These are phyloP conservation scores for Picocystis sp. DNA, from an alignment of 163 green algal genomes.

Conservation along the genomic window DNA sequence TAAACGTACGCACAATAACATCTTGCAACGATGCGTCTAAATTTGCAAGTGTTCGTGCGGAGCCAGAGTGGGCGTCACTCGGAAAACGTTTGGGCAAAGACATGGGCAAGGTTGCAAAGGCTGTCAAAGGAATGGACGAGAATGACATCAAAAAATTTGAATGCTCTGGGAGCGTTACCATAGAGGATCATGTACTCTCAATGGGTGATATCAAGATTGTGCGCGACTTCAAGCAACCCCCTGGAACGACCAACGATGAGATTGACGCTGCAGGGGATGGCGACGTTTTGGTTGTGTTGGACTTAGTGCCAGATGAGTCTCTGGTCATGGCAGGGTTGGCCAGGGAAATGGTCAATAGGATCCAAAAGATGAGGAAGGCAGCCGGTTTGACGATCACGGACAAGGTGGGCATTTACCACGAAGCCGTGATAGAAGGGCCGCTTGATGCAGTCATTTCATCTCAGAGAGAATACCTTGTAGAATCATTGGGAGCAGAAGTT, in stretches of 20 bases:
- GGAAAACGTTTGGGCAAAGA: constrained; percentile 69
- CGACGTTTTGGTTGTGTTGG: constrained; percentile 86
- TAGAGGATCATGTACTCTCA: constrained; percentile 49
- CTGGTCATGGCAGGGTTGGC: constrained; percentile 52
- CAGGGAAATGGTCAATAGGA: constrained; percentile 82
- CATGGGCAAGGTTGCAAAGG: constrained; percentile 55
- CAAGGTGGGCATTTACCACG: constrained; percentile 34
- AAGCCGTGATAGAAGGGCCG: background rate
- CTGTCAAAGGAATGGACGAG: constrained; percentile 45
- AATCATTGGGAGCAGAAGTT: no score
- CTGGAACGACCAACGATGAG: constrained; percentile 33
- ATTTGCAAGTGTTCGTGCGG: constrained; percentile 52
- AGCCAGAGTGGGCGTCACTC: constrained; percentile 69
- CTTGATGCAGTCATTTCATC: background rate
- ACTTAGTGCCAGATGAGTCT: constrained; percentile 46
- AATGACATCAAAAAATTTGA: constrained; percentile 45
- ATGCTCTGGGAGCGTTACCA: constrained; percentile 25
- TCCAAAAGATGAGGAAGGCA: constrained; percentile 90
- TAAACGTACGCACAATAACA: constrained; percentile 67
- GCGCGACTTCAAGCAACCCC: constrained; percentile 58
- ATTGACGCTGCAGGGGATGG: constrained; percentile 62
- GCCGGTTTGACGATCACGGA: constrained; percentile 52
- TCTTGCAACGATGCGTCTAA: constrained; percentile 57
- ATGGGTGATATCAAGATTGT: constrained; percentile 64
- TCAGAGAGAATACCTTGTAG: no score